These are phyloP conservation scores for Aspergillus diversus DNA, from an alignment of 495 filamentous ascomycete species.

Conservation along the genomic window DNA sequence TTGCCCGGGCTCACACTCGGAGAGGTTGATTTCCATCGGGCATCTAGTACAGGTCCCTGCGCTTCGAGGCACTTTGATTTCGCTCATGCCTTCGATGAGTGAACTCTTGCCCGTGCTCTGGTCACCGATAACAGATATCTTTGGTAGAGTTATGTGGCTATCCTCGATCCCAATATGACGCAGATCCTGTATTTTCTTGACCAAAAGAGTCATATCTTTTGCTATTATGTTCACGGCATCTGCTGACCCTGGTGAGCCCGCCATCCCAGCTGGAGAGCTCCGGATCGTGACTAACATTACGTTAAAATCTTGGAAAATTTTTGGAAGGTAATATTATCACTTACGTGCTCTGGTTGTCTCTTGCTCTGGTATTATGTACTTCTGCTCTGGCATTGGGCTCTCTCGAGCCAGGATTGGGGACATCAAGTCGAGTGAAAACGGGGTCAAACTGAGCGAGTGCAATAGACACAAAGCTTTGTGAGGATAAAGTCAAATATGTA, in stretches of 20 bases:
- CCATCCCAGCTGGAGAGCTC: conserved; percentile 11
- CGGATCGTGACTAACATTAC: not conserved
- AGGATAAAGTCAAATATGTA: too few relatives aligned
- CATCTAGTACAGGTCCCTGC: conserved; percentile 76
- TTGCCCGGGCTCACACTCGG: conserved; percentile 46
- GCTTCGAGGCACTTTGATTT: conserved; percentile 72
- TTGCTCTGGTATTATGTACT: conserved; percentile 4
- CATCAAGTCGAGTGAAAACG: too few relatives aligned
- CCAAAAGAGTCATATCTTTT: conserved; percentile 44
- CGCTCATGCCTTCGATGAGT: conserved; percentile 77
- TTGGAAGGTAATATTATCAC: not conserved
- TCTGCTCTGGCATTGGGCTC: conserved; percentile 3
- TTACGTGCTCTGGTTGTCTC: not conserved
- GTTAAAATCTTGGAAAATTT: conserved; percentile 7
- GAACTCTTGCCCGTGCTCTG: conserved; percentile 82
- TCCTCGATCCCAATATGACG: conserved; percentile 54
- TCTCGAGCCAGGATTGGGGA: not conserved
- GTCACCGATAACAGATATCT: conserved; percentile 79
- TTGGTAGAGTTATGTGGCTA: conserved; percentile 66
- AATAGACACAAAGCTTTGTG: too few relatives aligned
- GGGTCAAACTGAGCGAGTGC: too few relatives aligned
- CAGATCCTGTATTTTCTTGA: conserved; percentile 51
- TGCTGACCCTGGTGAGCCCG: not conserved
- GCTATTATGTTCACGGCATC: conserved; percentile 37
- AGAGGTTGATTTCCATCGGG: conserved; percentile 76